Evolutionary conservation across 2,329 filamentous ascomycete species (phyloP), one percentile per base, ranked within the genome.

Genomic region (Alternaria metachromatica): DNA sequence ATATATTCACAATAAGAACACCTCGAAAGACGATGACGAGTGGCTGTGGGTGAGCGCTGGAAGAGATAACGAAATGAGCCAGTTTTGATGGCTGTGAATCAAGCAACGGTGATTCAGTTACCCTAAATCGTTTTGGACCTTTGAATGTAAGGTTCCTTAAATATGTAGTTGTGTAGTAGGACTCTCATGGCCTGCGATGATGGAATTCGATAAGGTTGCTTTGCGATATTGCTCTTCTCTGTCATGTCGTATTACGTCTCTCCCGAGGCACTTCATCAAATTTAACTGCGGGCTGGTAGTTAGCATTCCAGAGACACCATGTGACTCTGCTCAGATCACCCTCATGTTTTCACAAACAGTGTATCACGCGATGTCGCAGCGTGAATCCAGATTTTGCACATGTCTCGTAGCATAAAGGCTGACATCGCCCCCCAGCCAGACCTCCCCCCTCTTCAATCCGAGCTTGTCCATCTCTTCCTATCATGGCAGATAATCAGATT

Each of bases 51-150:
- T 25, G 21, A 25, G 13, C 28, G 49, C 20, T 18, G n/a, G 13
- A 4, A 10, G 1, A 8, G 9, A 18, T 12, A 5, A 15, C 11
- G 30, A 18, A 2, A 18, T 53, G 49, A 37, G 20, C 30, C 9
- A 2, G 3, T 4, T 53, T 3, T 41, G 12, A 20, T 25, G 49
- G 0, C 2, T 41, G 4, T 10, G 23, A 6, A 15, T 6, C 0
- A 9, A 53, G 8, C 3, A 37, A 53, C 37, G 15, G 1, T 4
- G n/a, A 18, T 41, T 0, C 37, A 41, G 15, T 18, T 41, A 41
- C n/a, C 37, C 9, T 11, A 2, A 10, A 5, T 41, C n/a, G 1
- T 18, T 18, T 2, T 41, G 37, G 4, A 2, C 8, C 1, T 0
- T 41, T 41, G 37, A 2, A 41, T 9, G 15, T 37, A 53, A n/a